These are phyloP conservation scores for Microdochium bolleyi DNA, from an alignment of 2,329 filamentous ascomycete species.

Conservation along the genomic window DNA sequence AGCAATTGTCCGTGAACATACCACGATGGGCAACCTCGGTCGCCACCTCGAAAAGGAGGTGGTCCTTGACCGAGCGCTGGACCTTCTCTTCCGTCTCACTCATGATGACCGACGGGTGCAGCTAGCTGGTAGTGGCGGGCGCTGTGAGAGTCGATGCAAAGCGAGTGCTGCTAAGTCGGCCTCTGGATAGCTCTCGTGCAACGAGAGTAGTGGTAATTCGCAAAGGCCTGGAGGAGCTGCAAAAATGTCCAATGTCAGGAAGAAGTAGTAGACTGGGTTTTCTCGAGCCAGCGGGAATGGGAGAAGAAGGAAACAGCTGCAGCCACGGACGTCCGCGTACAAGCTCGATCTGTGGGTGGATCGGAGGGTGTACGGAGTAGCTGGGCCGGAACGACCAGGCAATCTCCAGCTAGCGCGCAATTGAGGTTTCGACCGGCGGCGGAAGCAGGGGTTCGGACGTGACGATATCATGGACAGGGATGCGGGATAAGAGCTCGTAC, in stretches of 20 bases:
- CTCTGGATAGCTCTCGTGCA: no score
- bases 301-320: not conserved
- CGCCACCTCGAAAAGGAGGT: conserved; percentile 92
- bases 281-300: not conserved
- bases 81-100: conserved; percentile 33
- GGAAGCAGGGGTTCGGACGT: not conserved
- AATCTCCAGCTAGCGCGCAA: not conserved
- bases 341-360: not conserved
- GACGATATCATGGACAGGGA: not conserved
- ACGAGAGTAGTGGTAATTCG: no score
- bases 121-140: not conserved
- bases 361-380: not conserved
- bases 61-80: conserved; percentile 77
- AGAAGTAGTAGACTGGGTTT: not conserved
- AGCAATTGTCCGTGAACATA: conserved; percentile 31
- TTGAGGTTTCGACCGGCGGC: not conserved
- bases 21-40: conserved; percentile 96
- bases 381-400: not conserved
- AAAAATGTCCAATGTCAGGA: not conserved
- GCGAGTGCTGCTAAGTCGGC: not conserved
- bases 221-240: no score
- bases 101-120: conserved; percentile 25
- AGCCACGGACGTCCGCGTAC: not conserved
- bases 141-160: not conserved
- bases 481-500: not conserved